A percentile compares a stretch with the other conserved stretches of the same genome.
phyloP scores from a whole-genome alignment of 768 basidiomycete species.

The Hericium coralloides region DNA sequence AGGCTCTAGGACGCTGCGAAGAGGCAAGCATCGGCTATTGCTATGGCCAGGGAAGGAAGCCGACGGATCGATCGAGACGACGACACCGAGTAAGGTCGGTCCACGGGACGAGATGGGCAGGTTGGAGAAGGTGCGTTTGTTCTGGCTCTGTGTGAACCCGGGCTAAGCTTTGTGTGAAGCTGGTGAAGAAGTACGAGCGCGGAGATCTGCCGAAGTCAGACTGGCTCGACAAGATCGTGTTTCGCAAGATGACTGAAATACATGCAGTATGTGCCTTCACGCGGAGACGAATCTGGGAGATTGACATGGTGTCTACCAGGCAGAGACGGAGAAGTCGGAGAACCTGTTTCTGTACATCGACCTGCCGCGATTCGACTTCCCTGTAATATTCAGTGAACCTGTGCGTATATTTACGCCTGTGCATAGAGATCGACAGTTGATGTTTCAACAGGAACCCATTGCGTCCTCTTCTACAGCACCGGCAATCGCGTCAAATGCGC shows the following conservation, averaged over 20 bases:
- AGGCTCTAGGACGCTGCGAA: slow-evolving; percentile 64
- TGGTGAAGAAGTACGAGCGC: slow-evolving; percentile 93
- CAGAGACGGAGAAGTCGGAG: slow-evolving; percentile 85
- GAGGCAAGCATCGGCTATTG: slow-evolving; percentile 84
- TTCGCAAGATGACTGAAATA: slow-evolving; percentile 91
- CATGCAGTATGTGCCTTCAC: slow-evolving; percentile 58
- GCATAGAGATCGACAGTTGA: background rate
- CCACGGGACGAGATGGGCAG: slow-evolving; percentile 90
- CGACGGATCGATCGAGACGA: slow-evolving; percentile 72
- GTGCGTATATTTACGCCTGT: slow-evolving; percentile 32
- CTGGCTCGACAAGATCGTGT: slow-evolving; percentile 91
- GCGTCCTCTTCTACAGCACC: slow-evolving; percentile 27
- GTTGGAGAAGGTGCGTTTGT: slow-evolving; percentile 66
- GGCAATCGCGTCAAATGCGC: slow-evolving; percentile 29
- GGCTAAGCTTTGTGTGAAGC: slow-evolving; percentile 26
- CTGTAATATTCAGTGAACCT: slow-evolving; percentile 89
- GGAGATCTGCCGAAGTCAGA: slow-evolving; percentile 92
- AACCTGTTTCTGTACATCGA: slow-evolving; percentile 96
- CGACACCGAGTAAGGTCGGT: slow-evolving; percentile 82
- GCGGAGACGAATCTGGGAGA: background rate
- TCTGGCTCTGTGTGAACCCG: background rate
- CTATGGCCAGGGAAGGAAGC: slow-evolving; percentile 82
- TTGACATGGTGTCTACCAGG: slow-evolving; percentile 31
- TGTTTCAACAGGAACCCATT: slow-evolving; percentile 1
- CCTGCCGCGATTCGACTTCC: slow-evolving; percentile 93